These are phyloP conservation scores for Schizophyllum commune DNA, from an alignment of 1,284 basidiomycete genomes.

Conservation along the genomic window DNA sequence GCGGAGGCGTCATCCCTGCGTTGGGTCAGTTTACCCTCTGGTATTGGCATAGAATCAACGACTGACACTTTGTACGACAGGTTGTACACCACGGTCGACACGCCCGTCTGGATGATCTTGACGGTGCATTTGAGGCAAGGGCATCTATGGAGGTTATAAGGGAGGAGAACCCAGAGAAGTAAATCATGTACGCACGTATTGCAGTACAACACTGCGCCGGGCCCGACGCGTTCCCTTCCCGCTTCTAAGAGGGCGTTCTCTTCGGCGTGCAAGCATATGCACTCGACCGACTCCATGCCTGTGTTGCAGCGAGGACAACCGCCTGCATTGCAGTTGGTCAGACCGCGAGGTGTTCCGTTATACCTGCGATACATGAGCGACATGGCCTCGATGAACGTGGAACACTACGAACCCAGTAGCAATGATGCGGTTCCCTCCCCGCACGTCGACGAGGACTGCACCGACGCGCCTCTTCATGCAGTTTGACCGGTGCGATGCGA, in stretches of 20 bases:
- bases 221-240: slow-evolving; percentile 78
- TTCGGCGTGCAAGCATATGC: slow-evolving; percentile 95
- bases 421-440: slow-evolving; percentile 61
- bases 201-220: slow-evolving; percentile 86
- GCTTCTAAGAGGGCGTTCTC: slow-evolving; percentile 96
- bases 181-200: slow-evolving; percentile 51
- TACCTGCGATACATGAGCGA: slow-evolving; percentile 45
- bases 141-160: slow-evolving; percentile 51
- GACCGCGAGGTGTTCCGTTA: slow-evolving; percentile 92
- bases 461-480: slow-evolving; percentile 98
- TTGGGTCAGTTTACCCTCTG: slow-evolving; percentile 1
- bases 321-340: slow-evolving; percentile 85
- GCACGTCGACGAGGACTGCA: slow-evolving; percentile 79
- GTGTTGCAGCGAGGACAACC: slow-evolving; percentile 81
- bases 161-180: not conserved
- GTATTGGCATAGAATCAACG: slow-evolving; percentile 1
- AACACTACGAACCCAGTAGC: slow-evolving; percentile 68
- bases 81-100: slow-evolving; percentile 93
- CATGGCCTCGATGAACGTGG: not conserved
- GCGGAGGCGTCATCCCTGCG: slow-evolving; percentile 76
- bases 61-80: slow-evolving; percentile 90
- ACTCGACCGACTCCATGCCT: slow-evolving; percentile 65
- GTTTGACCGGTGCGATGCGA: slow-evolving; percentile 85
- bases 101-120: slow-evolving; percentile 95
- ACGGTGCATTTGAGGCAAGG: slow-evolving; percentile 94